These are phyloP conservation scores for Primulina eburnea DNA, from an alignment of 257 asterid genomes.

Conservation along the genomic window DNA sequence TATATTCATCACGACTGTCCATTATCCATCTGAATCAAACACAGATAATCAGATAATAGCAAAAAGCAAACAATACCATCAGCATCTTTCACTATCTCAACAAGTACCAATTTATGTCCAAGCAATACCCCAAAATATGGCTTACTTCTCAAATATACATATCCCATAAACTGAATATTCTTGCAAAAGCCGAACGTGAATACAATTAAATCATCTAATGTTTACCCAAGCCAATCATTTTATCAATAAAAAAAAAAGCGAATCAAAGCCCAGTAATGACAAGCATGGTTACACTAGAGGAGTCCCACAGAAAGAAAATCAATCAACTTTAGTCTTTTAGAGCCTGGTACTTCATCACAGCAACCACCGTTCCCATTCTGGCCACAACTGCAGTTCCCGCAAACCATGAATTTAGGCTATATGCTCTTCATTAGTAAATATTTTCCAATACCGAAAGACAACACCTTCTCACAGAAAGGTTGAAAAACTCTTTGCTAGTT, in stretches of 20 bases:
- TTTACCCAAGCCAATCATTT: neutral
- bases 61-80: neutral
- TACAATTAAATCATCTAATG: neutral
- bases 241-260: neutral
- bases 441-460: neutral
- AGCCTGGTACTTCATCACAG: too few species aligned
- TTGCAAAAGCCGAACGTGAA: neutral
- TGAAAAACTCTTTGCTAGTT: neutral
- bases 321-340: neutral
- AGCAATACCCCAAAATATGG: neutral
- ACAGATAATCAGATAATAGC: neutral
- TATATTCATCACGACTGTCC: constrained; percentile 96
- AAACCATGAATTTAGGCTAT: constrained; percentile 2
- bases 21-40: constrained; percentile 78
- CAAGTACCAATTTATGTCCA: neutral
- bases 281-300: neutral
- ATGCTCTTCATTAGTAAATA: neutral
- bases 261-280: neutral
- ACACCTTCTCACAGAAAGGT: neutral
- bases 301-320: neutral
- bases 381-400: neutral
- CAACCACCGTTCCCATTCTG: too few species aligned
- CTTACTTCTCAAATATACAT: neutral
- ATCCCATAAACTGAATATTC: too few species aligned
- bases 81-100: neutral